Conservation (phyloP, 202 grass and related monocot species). For the Panicum virgatum region DNA sequence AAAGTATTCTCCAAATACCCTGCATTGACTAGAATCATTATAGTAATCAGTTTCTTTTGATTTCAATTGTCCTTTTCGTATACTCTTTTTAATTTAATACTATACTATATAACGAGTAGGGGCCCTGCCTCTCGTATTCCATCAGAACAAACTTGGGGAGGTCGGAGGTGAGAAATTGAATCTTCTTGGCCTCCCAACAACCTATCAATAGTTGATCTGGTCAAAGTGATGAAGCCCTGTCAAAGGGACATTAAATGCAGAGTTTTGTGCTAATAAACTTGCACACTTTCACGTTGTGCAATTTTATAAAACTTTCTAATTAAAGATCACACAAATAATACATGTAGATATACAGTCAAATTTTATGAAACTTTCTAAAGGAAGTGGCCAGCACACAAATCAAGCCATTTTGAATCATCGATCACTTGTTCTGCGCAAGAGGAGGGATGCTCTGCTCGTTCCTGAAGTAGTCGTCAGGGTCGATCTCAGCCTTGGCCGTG, state of each 20-base stretch:
- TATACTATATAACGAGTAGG: too few species aligned
- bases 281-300: not conserved
- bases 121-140: too few species aligned
- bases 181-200: too few species aligned
- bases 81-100: too few species aligned
- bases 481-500: slow-evolving; percentile 27
- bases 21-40: too few species aligned
- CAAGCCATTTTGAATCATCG: not conserved
- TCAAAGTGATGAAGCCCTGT: not conserved
- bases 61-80: too few species aligned
- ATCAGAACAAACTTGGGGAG: too few species aligned
- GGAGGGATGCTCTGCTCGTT: slow-evolving; percentile 59
- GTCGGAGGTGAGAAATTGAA: too few species aligned
- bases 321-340: not conserved
- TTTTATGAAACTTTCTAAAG: too few species aligned
- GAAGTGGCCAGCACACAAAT: not conserved
- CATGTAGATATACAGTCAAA: not conserved
- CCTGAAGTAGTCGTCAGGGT: slow-evolving; percentile 48
- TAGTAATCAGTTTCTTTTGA: too few species aligned
- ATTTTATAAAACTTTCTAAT: not conserved
- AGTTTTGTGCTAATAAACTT: not conserved
- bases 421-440: not conserved
- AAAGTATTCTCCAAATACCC: too few species aligned
- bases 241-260: not conserved
- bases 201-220: too few species aligned